phyloP scores from a whole-genome alignment of 345 rosid genomes.

The Moringa oleifera region DNA sequence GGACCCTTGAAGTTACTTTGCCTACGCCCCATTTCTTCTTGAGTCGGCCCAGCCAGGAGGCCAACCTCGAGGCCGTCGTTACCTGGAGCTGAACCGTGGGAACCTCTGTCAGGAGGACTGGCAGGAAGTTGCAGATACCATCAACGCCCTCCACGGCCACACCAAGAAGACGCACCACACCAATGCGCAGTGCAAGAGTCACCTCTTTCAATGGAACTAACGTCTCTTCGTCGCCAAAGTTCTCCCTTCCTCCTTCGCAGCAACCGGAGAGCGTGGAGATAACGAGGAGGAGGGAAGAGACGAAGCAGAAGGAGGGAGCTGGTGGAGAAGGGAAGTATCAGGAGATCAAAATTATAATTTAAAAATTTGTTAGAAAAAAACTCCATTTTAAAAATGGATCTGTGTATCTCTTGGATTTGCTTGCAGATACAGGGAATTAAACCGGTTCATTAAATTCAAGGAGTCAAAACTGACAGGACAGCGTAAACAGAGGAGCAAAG shows the following conservation, averaged over 20 bases:
- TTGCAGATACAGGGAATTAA: no score
- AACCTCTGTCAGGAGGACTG: constrained; percentile 84
- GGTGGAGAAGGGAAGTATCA: constrained; percentile 42
- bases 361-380: no score
- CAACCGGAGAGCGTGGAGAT: constrained; percentile 24
- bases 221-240: constrained; percentile 35
- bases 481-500: no score
- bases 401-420: no score
- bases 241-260: constrained; percentile 9
- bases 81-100: constrained; percentile 68
- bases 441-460: no score
- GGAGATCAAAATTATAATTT: no score
- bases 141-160: constrained; percentile 66
- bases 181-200: constrained; percentile 74
- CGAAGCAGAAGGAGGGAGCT: constrained; percentile 21
- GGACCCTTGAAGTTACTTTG: no score
- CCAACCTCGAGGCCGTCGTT: constrained; percentile 78
- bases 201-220: constrained; percentile 38
- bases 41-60: constrained; percentile 62
- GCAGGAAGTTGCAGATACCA: constrained; percentile 78
- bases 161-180: constrained; percentile 72
- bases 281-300: constrained; percentile 22
- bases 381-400: no score
- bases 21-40: no score
- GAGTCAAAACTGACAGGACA: no score